A percentile compares a stretch with the other conserved stretches of the same genome.
These are phyloP conservation scores for Sphaerosporella brunnea DNA, from an alignment of 495 filamentous ascomycete species.

Conservation along the genomic window DNA sequence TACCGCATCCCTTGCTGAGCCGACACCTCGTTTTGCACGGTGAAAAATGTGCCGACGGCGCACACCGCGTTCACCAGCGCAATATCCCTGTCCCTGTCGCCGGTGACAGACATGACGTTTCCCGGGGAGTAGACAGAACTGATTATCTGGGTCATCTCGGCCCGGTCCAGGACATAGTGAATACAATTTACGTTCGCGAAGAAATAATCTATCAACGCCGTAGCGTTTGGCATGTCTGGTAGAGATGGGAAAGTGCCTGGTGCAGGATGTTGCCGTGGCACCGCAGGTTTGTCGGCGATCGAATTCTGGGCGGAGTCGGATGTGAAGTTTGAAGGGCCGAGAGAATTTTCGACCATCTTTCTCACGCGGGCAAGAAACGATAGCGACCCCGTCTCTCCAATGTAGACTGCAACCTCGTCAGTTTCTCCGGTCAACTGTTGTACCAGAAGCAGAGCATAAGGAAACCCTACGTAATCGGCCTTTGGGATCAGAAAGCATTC, in stretches of 20 bases:
- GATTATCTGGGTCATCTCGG: background rate
- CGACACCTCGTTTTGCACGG: background rate
- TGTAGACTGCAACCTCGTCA: slow-evolving; percentile 5
- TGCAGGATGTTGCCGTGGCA: background rate
- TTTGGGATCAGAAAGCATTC: slow-evolving; percentile 1
- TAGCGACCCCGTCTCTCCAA: slow-evolving; percentile 6
- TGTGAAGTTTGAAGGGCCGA: slow-evolving; percentile 2
- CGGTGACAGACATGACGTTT: background rate
- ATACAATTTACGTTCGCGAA: slow-evolving; percentile 3
- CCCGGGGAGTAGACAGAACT: background rate
- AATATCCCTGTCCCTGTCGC: background rate
- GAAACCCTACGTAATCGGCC: slow-evolving; percentile 4
- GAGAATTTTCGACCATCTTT: slow-evolving; percentile 1
- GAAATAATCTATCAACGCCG: slow-evolving; percentile 3
- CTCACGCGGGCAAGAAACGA: slow-evolving; percentile 6
- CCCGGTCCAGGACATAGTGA: slow-evolving; percentile 5
- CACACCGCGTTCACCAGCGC: slow-evolving; percentile 3
- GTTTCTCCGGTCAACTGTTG: background rate
- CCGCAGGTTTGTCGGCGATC: slow-evolving; percentile 1
- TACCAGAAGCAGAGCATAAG: no score
- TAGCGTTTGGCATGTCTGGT: background rate
- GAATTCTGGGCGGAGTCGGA: slow-evolving; percentile 2
- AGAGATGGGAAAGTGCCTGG: background rate
- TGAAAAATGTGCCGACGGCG: slow-evolving; percentile 5
- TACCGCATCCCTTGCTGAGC: background rate